These are phyloP conservation scores for Pholiota microspora DNA, from an alignment of 768 basidiomycete genomes.

Conservation along the genomic window DNA sequence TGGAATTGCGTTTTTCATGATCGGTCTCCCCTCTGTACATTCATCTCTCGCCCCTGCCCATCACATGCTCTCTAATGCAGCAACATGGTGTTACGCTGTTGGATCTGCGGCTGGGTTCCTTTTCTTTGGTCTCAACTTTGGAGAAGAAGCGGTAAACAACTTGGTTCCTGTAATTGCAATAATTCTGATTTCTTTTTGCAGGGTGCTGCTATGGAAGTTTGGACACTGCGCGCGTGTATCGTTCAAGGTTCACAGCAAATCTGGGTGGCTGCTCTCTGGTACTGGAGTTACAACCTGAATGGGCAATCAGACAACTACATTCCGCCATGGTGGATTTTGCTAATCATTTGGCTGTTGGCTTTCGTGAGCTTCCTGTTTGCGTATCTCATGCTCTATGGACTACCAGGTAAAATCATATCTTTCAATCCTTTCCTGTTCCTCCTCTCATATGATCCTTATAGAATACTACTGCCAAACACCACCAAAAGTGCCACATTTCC, in stretches of 20 bases:
- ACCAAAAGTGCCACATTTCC: slow-evolving; percentile 92
- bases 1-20: slow-evolving; percentile 86
- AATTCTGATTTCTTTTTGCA: slow-evolving; percentile 25
- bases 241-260: slow-evolving; percentile 96
- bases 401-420: slow-evolving; percentile 60
- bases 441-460: slow-evolving; percentile 22
- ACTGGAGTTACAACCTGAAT: slow-evolving; percentile 87
- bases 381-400: slow-evolving; percentile 81
- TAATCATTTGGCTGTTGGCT: slow-evolving; percentile 80
- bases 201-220: slow-evolving; percentile 94
- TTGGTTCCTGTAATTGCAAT: neutral
- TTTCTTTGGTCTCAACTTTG: slow-evolving; percentile 95
- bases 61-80: slow-evolving; percentile 65
- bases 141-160: slow-evolving; percentile 79
- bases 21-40: slow-evolving; percentile 80
- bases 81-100: slow-evolving; percentile 89
- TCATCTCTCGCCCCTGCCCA: slow-evolving; percentile 58
- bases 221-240: slow-evolving; percentile 87
- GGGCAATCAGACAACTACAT: slow-evolving; percentile 44
- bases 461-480: slow-evolving; percentile 92
- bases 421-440: slow-evolving; percentile 1
- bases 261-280: slow-evolving; percentile 95
- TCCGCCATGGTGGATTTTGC: slow-evolving; percentile 83
- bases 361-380: slow-evolving; percentile 73
- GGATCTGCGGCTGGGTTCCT: slow-evolving; percentile 92